phyloP scores from a whole-genome alignment of 148 eudicot species.

The Bassia scoparia region DNA sequence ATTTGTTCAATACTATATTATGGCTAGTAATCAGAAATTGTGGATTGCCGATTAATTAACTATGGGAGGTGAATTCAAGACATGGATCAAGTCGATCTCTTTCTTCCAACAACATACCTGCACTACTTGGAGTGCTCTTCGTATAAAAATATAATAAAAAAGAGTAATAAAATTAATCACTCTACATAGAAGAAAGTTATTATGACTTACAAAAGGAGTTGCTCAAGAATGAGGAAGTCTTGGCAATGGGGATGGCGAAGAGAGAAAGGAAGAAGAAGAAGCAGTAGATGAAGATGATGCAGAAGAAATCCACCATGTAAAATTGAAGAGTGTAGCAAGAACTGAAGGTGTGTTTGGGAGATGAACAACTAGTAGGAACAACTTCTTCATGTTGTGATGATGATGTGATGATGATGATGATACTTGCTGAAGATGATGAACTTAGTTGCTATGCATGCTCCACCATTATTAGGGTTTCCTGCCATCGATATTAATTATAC shows the following conservation, averaged over 20 bases:
- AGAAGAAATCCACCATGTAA: constrained; percentile 33
- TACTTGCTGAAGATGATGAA: constrained; percentile 38
- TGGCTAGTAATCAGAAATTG: too few relatives aligned
- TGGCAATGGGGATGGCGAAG: constrained; percentile 34
- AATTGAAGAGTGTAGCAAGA: too few relatives aligned
- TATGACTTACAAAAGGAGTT: constrained; percentile 59
- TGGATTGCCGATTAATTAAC: too few relatives aligned
- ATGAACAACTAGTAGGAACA: constrained; percentile 24
- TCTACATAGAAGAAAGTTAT: constrained; percentile 12
- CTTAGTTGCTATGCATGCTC: constrained; percentile 49
- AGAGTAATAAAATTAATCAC: neutral
- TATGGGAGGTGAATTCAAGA: too few relatives aligned
- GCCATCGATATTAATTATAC: constrained; percentile 55
- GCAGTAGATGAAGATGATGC: constrained; percentile 27
- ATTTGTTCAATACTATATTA: neutral
- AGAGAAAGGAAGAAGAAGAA: constrained; percentile 32
- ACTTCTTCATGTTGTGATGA: constrained; percentile 8
- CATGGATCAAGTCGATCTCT: too few relatives aligned
- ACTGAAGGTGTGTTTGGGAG: constrained; percentile 34
- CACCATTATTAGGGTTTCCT: constrained; percentile 85
- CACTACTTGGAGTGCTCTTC: too few relatives aligned
- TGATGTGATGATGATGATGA: constrained; percentile 23
- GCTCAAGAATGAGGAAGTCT: constrained; percentile 75
- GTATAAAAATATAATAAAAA: neutral
- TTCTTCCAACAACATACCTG: too few relatives aligned